A percentile compares a stretch with the other conserved stretches of the same genome.
These are phyloP conservation scores for Esteya vermicola DNA, from an alignment of 2,329 filamentous ascomycete species.

Conservation along the genomic window DNA sequence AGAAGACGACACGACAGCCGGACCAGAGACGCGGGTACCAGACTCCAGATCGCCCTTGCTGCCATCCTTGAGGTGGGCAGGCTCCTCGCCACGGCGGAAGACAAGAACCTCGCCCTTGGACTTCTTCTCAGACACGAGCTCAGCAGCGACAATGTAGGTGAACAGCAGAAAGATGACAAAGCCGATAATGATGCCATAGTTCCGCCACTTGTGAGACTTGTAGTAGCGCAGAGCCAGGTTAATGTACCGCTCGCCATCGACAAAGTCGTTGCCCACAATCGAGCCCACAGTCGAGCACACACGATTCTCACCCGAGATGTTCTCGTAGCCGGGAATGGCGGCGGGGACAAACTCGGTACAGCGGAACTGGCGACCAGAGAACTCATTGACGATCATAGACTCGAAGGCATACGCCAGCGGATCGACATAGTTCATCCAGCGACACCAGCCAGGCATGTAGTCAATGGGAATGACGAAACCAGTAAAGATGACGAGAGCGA, in stretches of 20 bases:
- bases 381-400: slow-evolving; percentile 71
- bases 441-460: slow-evolving; percentile 66
- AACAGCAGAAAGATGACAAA: slow-evolving; percentile 48
- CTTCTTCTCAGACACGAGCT: slow-evolving; percentile 50
- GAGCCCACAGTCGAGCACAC: slow-evolving; percentile 49
- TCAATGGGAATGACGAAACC: slow-evolving; percentile 48
- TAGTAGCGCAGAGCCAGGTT: slow-evolving; percentile 39
- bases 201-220: slow-evolving; percentile 50
- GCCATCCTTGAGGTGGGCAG: slow-evolving; percentile 43
- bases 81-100: slow-evolving; percentile 55
- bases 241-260: slow-evolving; percentile 47
- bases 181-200: slow-evolving; percentile 54
- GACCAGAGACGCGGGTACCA: slow-evolving; percentile 31
- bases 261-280: slow-evolving; percentile 30
- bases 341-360: slow-evolving; percentile 33
- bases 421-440: slow-evolving; percentile 72
- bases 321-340: slow-evolving; percentile 20
- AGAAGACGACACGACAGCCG: slow-evolving; percentile 16
- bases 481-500: slow-evolving; percentile 55
- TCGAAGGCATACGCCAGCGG: slow-evolving; percentile 73
- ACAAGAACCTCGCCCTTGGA: slow-evolving; percentile 66
- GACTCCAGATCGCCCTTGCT: slow-evolving; percentile 47
- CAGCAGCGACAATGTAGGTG: slow-evolving; percentile 49
- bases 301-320: slow-evolving; percentile 22
- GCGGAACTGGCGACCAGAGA: slow-evolving; percentile 46